Evolutionary conservation across 805 yeast genomes (phyloP), one percentile per base, ranked within the genome.

Genomic region (Saccharomycopsis javanensis): DNA sequence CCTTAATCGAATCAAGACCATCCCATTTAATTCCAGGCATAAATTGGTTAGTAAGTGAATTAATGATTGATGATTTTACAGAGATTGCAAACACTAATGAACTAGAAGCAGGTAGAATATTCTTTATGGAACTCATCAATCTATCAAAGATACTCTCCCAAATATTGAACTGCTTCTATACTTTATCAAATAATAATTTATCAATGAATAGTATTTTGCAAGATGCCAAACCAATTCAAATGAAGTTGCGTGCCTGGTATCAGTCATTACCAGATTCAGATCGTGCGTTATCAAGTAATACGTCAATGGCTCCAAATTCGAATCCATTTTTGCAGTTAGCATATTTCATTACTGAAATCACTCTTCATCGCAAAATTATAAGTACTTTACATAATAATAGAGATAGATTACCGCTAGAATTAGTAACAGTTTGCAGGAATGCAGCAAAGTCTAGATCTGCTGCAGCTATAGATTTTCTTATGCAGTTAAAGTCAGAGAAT

Each of bases 291-390:
- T 42, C 48, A 11, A 42, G 48, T 25, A 85, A 7, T 72, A 87
- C 50, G 81, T 42, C 48, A 11, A 42, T n/a, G 4, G 48, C 79
- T 63, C 77, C 84, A 56, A 85, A 84, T 64, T 78, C 91, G 15
- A 84, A 85, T 66, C 92, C 95, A 0, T 82, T 86, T 61, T 72
- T 91, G 54, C 95, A 90, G 57, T 70, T 91, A 51, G 86, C 95
- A 0, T 91, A 91, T 68, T 87, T 90, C 71, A 92, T 95, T 0
- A 86, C 96, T 0, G 98, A 91, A 66, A 80, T 91, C 38, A 86
- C 94, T 0, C 72, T 91, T 25, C 97, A 91, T 68, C 73, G 97
- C 53, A 82, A 83, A 64, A 87, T 87, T 55, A 79, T 86, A 25
- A 76, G 85, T 4, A 72, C 80, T 8, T 70, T 86, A 51, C 66